A percentile compares a stretch with the other conserved stretches of the same genome.
Evolutionary conservation across 2,329 filamentous ascomycete genomes (phyloP).

Genomic region (Aspergillus sp.): DNA sequence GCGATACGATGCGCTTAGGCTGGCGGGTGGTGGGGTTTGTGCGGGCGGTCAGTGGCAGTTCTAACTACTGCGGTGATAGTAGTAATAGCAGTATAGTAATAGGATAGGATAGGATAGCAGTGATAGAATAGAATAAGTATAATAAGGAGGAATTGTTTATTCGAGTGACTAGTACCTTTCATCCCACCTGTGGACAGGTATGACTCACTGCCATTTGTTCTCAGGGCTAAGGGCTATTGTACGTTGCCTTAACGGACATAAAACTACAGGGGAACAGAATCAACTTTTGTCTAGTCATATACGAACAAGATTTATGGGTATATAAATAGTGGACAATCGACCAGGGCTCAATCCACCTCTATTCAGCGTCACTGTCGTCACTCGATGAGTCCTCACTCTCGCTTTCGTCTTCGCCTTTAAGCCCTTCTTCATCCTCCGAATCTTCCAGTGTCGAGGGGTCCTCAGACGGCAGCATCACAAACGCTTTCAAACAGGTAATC

Average conservation of each 20-base stretch:
- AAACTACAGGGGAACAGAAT: too few species aligned
- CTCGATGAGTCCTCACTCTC: constrained; percentile 14
- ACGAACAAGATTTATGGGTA: constrained; percentile 12
- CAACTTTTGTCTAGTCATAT: neutral
- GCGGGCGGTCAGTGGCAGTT: constrained; percentile 14
- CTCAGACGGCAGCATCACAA: constrained; percentile 64
- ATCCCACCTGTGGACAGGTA: too few species aligned
- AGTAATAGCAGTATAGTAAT: neutral
- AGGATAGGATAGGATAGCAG: neutral
- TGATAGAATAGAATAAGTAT: neutral
- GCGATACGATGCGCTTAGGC: constrained; percentile 28
- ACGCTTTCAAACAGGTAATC: constrained; percentile 80
- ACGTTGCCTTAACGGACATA: too few species aligned
- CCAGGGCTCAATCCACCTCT: constrained; percentile 2
- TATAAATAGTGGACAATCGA: constrained; percentile 6
- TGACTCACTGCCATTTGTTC: too few species aligned
- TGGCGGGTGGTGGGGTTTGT: constrained; percentile 22
- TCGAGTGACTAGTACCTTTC: too few species aligned
- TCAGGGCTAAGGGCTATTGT: too few species aligned
- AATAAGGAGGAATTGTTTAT: too few species aligned
- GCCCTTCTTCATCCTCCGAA: constrained; percentile 21
- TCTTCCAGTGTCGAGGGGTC: constrained; percentile 48
- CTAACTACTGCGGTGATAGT: constrained; percentile 17
- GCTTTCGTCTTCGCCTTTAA: constrained; percentile 19
- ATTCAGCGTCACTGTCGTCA: constrained; percentile 23